Conservation (phyloP, 2,329 filamentous ascomycete species). For the Pseudogymnoascus pannorum region DNA sequence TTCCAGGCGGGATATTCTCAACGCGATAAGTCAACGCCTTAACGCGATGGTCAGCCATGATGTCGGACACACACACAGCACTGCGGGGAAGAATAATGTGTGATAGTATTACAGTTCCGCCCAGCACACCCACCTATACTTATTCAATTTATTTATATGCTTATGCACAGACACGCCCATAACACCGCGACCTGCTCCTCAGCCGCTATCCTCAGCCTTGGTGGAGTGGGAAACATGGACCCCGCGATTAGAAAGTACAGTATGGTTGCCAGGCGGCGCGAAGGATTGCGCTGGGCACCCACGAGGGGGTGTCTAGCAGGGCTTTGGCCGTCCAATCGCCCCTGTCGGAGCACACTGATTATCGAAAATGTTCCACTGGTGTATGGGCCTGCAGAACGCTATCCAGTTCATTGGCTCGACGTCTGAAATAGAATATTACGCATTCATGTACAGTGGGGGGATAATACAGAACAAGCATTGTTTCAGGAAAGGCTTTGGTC, state of each 20-base stretch:
- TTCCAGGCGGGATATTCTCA: slow-evolving; percentile 11
- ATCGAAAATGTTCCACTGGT: background rate
- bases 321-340: background rate
- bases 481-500: background rate
- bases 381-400: background rate
- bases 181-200: background rate
- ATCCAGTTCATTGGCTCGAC: background rate
- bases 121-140: background rate
- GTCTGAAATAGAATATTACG: slow-evolving; percentile 3
- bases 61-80: background rate
- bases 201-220: background rate
- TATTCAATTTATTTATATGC: slow-evolving; percentile 6
- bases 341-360: background rate
- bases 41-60: background rate
- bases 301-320: background rate
- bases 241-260: slow-evolving; percentile 8
- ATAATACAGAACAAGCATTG: background rate
- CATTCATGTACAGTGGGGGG: background rate
- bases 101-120: background rate
- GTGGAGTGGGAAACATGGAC: slow-evolving; percentile 1
- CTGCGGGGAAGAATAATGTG: background rate
- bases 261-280: background rate
- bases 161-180: background rate
- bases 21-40: slow-evolving; percentile 10
- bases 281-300: background rate